phyloP scores from a whole-genome alignment of 768 basidiomycete genomes.

The Mycena epipterygia region DNA sequence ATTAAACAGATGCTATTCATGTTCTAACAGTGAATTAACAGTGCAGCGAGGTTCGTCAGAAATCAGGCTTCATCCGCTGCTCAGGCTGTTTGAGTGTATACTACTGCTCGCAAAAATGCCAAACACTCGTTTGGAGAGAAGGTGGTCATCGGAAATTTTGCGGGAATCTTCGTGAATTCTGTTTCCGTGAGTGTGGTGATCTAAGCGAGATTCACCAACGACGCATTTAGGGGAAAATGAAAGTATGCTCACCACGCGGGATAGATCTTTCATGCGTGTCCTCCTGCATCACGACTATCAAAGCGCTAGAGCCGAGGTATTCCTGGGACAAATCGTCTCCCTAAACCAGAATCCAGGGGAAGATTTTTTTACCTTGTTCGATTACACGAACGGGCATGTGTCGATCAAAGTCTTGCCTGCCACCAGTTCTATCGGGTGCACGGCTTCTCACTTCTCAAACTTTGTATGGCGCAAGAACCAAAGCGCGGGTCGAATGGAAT shows the following conservation, averaged over 20 bases:
- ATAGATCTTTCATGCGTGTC: background rate
- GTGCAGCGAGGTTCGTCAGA: background rate
- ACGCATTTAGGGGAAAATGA: background rate
- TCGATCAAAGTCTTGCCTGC: background rate
- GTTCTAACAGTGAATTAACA: background rate
- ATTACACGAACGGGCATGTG: background rate
- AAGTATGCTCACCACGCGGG: background rate
- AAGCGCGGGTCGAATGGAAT: background rate
- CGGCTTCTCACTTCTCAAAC: background rate
- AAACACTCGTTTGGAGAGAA: background rate
- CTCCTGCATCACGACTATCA: background rate
- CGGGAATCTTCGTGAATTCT: background rate
- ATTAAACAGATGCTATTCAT: too few relatives aligned
- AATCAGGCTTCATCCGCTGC: background rate
- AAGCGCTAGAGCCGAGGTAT: background rate
- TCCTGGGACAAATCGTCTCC: background rate
- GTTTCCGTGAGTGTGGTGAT: background rate
- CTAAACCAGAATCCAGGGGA: too few relatives aligned
- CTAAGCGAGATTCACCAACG: background rate
- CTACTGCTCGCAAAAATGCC: constrained; percentile 6
- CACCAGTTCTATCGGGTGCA: background rate
- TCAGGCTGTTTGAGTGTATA: background rate
- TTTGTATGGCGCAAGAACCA: background rate
- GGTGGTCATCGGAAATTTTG: background rate
- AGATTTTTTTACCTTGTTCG: background rate